phyloP scores from a whole-genome alignment of 768 basidiomycete species.

The Termitomyces sp. region DNA sequence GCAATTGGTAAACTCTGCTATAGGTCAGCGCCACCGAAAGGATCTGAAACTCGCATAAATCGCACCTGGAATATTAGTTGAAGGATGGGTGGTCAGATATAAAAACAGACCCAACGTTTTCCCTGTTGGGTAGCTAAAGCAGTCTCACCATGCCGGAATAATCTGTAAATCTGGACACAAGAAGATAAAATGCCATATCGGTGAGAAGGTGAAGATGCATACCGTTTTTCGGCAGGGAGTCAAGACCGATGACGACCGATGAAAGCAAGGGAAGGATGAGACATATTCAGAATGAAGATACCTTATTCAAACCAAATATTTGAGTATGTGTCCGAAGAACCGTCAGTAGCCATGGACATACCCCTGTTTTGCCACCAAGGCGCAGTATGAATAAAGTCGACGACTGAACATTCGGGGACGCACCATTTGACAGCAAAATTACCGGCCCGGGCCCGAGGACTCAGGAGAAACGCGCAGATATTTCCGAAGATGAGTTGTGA shows the following conservation, averaged over 20 bases:
- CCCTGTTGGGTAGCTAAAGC: conserved; percentile 47
- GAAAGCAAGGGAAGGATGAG: conserved; percentile 61
- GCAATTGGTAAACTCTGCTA: conserved; percentile 54
- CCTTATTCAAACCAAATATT: conserved; percentile 26
- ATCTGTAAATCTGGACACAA: conserved; percentile 52
- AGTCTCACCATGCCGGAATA: conserved; percentile 55
- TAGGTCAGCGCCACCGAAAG: background rate
- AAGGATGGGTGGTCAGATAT: background rate
- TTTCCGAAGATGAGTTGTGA: background rate
- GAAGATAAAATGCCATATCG: conserved; percentile 9
- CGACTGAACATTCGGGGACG: conserved; percentile 47
- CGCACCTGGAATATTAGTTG: conserved; percentile 33
- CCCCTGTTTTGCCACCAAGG: conserved; percentile 60
- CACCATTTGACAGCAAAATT: conserved; percentile 16
- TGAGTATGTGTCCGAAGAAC: too few relatives aligned
- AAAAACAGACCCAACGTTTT: conserved; percentile 36
- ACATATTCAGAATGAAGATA: conserved; percentile 50
- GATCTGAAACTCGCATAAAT: conserved; percentile 42
- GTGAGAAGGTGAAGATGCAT: background rate
- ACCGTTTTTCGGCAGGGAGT: conserved; percentile 62
- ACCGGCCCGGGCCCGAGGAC: background rate
- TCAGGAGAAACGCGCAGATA: background rate
- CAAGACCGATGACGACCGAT: conserved; percentile 59
- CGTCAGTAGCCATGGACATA: conserved; percentile 16
- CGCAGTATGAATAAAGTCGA: conserved; percentile 54